Base-by-base conservation (phyloP, 257 asterid species). In the Solanum peruvianum region DNA sequence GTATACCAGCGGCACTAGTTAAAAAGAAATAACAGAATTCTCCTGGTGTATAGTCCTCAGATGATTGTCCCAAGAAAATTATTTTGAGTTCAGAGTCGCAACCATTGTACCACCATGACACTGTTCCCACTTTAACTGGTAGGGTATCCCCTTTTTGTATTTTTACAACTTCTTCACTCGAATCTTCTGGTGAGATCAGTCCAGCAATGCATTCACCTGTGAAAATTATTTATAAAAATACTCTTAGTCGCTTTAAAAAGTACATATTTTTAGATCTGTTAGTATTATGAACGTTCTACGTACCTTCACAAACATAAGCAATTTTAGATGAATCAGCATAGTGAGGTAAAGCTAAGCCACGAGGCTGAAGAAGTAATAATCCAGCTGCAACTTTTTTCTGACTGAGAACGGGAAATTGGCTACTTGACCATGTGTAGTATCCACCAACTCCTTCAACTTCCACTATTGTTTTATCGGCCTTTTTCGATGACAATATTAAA, bases 271-370 rank as follows among this genome's bases (percentile, higher is more conserved):
- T 49, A 49, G 21, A 49, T 49, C 3, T 15, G 58, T 35, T 35
- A 35, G 39, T 5, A 35, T 35, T 35, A 35, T 35, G 39, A 35
- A 35, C 39, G 5, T 35, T 35, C 39, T 4, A 4, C 39, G 1
- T 35, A 35, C 95, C 95, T 91, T 89, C 88, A 64, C 62, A 31
- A 64, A 91, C 92, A 37, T 90, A 93, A 15, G 87, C 93, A 23
- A 92, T 92, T 90, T 92, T 93, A 84, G 14, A 4, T 69, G 91
- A 23, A 80, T 89, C 90, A 0, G 93, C 52, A 77, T 88, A 91
- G 81, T 93, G 94, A 21, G 95, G 95, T 69, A 87, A 73, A 71
- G 93, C 93, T 12, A 93, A 88, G 82, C 93, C 93, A 9, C 90
- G 91, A 1, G 91, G 93, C 11, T 64, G 91, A 82, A 92, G 37